Evolutionary conservation across 306 rosid genomes (phyloP).

Genomic region (Sphenostylis stenocarpa): DNA sequence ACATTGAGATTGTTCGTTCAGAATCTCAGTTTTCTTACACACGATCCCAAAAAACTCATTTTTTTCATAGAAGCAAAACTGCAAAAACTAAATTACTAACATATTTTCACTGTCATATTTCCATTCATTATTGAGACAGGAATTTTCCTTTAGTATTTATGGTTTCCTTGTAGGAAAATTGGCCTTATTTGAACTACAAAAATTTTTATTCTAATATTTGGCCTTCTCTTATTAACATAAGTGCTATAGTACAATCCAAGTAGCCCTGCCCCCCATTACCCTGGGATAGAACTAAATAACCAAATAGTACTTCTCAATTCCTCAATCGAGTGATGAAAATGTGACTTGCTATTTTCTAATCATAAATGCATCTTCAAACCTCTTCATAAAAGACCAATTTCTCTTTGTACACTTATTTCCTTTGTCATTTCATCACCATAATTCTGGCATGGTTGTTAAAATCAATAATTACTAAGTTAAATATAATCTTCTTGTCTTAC

Average conservation of each 20-base stretch:
- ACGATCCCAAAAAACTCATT: not conserved
- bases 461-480: not conserved
- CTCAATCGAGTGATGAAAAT: not conserved
- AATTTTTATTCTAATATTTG: not conserved
- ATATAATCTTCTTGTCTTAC: not conserved
- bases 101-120: not conserved
- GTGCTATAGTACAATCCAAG: not conserved
- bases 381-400: not conserved
- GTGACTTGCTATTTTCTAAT: not conserved
- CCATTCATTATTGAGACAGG: not conserved
- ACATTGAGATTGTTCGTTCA: not conserved
- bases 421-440: not conserved
- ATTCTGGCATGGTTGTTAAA: not conserved
- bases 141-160: not conserved
- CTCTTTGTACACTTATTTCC: not conserved
- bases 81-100: not conserved
- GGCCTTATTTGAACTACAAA: not conserved
- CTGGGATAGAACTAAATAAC: conserved; percentile 5
- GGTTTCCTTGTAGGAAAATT: not conserved
- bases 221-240: not conserved
- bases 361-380: not conserved
- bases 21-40: conserved; percentile 14
- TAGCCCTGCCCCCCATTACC: not conserved
- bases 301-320: not conserved
- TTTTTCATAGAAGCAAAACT: not conserved